Evolutionary conservation across 2,329 filamentous ascomycete genomes (phyloP).

Genomic region (Penicillium sp.): DNA sequence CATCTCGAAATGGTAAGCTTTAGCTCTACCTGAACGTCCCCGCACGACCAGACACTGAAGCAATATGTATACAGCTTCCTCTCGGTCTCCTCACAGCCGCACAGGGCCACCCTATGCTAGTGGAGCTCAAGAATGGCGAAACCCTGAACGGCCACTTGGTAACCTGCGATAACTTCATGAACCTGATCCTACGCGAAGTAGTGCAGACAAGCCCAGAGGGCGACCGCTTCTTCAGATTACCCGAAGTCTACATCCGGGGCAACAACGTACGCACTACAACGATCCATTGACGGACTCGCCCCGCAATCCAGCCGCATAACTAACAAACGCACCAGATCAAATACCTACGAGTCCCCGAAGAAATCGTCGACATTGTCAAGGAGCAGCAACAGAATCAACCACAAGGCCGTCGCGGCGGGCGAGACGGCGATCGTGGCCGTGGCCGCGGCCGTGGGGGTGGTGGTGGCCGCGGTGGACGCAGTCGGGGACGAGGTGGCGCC

Average conservation of each 20-base stretch:
- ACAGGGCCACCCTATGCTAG: conserved; percentile 95
- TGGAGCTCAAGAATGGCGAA: conserved; percentile 96
- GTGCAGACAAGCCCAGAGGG: conserved; percentile 94
- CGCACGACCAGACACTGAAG: conserved; percentile 4
- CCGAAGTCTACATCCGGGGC: conserved; percentile 93
- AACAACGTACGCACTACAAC: conserved; percentile 71
- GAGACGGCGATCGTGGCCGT: conserved; percentile 34
- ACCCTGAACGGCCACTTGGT: conserved; percentile 95
- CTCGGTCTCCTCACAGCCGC: conserved; percentile 86
- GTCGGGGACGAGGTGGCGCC: conserved; percentile 41
- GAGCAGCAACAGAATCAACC: conserved; percentile 77
- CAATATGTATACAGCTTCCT: conserved; percentile 49
- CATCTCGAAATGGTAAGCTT: conserved; percentile 22
- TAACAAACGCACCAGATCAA: conserved; percentile 67
- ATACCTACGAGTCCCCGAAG: conserved; percentile 92
- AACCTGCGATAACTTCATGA: conserved; percentile 99
- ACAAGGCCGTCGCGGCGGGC: conserved; percentile 41
- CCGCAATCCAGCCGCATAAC: neutral
- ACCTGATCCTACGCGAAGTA: conserved; percentile 93
- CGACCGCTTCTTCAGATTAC: conserved; percentile 85
- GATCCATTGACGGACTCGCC: neutral
- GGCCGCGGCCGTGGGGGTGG: conserved; percentile 43
- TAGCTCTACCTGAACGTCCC: neutral
- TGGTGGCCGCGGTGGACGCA: conserved; percentile 30
- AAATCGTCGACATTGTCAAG: conserved; percentile 91